phyloP scores from a whole-genome alignment of 2,329 filamentous ascomycete species.

The Acrocalymma vagum region DNA sequence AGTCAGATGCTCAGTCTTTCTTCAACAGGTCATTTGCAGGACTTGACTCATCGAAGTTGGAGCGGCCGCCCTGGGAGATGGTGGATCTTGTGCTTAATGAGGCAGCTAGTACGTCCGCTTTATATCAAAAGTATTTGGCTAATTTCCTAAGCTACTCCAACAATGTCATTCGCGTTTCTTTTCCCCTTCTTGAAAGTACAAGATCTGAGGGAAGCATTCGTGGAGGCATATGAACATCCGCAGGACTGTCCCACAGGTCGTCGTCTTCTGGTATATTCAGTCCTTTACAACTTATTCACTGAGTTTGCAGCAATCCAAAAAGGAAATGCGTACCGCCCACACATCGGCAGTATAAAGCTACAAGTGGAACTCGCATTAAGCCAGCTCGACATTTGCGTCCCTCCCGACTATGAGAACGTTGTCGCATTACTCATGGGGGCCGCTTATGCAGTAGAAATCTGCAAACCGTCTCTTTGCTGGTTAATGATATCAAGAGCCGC shows the following conservation, averaged over 20 bases:
- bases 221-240: constrained; percentile 33
- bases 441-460: constrained; percentile 42
- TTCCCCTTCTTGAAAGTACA: constrained; percentile 41
- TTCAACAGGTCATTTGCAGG: constrained; percentile 34
- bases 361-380: constrained; percentile 54
- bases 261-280: constrained; percentile 38
- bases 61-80: constrained; percentile 39
- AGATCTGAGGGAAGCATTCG: constrained; percentile 32
- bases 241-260: constrained; percentile 27
- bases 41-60: constrained; percentile 34
- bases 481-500: constrained; percentile 40
- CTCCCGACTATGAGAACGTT: constrained; percentile 46
- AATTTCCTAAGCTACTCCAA: constrained; percentile 15
- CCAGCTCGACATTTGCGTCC: constrained; percentile 42
- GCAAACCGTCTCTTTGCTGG: constrained; percentile 47
- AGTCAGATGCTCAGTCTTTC: constrained; percentile 15
- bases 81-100: constrained; percentile 35
- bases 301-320: constrained; percentile 32
- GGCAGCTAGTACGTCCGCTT: constrained; percentile 33
- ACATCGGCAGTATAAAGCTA: constrained; percentile 19
- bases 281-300: constrained; percentile 37
- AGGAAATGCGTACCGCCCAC: constrained; percentile 15
- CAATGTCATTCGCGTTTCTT: constrained; percentile 40
- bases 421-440: constrained; percentile 42
- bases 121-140: not conserved